Evolutionary conservation across 192 early-diverging fungal genomes (phyloP).

Genomic region (Phycomyces nitens): DNA sequence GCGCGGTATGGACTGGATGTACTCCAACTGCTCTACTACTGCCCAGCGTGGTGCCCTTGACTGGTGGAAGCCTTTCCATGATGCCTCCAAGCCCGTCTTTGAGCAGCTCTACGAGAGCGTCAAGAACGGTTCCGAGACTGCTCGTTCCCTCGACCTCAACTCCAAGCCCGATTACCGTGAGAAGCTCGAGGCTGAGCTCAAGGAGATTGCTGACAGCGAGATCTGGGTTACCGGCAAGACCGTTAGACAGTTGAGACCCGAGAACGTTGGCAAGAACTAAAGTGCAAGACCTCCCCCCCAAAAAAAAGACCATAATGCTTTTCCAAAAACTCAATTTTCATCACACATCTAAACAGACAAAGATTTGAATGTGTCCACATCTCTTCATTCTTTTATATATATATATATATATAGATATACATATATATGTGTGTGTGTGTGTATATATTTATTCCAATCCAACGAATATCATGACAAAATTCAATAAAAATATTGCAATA

Average conservation of each 20-base stretch:
- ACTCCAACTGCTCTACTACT: constrained; percentile 94
- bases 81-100: constrained; percentile 91
- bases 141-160: constrained; percentile 83
- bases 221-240: constrained; percentile 91
- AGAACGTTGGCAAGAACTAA: constrained; percentile 56
- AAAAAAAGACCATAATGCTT: too few species aligned
- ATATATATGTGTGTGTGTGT: too few species aligned
- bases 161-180: constrained; percentile 88
- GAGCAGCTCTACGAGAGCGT: constrained; percentile 86
- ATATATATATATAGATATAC: too few species aligned
- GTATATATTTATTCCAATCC: too few species aligned
- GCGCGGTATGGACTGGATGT: constrained; percentile 97
- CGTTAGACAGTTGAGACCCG: constrained; percentile 85
- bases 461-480: too few species aligned
- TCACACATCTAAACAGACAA: too few species aligned
- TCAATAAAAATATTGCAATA: too few species aligned
- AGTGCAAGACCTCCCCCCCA: not conserved
- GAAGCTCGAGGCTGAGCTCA: constrained; percentile 87
- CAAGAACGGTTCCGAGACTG: constrained; percentile 83
- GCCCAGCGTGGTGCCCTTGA: constrained; percentile 95
- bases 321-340: too few species aligned
- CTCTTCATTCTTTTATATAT: too few species aligned
- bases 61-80: constrained; percentile 94
- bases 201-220: constrained; percentile 83
- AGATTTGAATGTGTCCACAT: too few species aligned